Conservation (phyloP, 306 rosid genomes). For the Hylodesmum podocarpum region DNA sequence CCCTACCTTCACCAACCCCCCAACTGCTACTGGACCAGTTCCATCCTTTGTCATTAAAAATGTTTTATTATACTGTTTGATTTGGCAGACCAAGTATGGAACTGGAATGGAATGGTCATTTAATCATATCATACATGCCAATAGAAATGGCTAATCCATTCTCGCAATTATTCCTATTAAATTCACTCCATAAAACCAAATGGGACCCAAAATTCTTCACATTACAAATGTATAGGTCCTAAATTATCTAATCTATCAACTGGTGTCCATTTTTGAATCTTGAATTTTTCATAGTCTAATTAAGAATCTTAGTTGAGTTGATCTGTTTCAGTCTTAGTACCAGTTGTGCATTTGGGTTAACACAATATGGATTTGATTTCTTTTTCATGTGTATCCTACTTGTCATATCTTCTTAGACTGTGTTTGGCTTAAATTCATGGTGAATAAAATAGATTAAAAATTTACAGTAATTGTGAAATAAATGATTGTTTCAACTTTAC, state of each 20-base stretch:
- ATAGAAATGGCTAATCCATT: constrained; percentile 12
- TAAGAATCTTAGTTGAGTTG: constrained; percentile 5
- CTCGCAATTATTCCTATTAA: not conserved
- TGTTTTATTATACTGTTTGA: not conserved
- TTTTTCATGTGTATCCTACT: not conserved
- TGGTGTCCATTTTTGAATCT: constrained; percentile 5
- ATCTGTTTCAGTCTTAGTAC: not conserved
- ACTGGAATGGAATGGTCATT: constrained; percentile 11
- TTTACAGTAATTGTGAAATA: no score
- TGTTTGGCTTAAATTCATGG: no score
- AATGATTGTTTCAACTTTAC: no score
- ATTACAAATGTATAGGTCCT: not conserved
- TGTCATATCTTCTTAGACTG: not conserved
- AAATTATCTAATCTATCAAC: constrained; percentile 4
- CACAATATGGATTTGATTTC: not conserved
- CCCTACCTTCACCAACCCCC: constrained; percentile 19
- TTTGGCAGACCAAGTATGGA: constrained; percentile 9
- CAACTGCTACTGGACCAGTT: not conserved
- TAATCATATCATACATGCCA: constrained; percentile 2
- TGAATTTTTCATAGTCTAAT: constrained; percentile 5
- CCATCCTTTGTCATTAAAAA: constrained; percentile 2
- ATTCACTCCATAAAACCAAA: not conserved
- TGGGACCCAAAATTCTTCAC: not conserved
- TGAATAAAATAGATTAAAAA: no score
- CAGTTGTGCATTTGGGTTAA: not conserved